Evolutionary conservation across 164 flowering plant genomes (phyloP).

Genomic region (Pachysandra terminalis): DNA sequence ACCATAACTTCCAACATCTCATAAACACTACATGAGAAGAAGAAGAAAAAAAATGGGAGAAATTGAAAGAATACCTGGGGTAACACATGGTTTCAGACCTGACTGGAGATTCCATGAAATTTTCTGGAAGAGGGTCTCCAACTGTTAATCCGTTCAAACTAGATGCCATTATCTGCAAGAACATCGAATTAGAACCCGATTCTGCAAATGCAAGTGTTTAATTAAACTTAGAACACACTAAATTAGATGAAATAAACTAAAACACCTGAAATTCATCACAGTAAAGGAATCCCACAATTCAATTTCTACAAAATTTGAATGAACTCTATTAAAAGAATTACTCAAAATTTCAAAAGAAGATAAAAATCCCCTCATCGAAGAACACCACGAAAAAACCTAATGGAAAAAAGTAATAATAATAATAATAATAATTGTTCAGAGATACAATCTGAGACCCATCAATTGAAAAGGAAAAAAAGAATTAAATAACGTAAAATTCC

Average conservation of each 20-base stretch:
- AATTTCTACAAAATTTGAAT: too few relatives aligned
- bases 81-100: conserved; percentile 60
- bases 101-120: conserved; percentile 74
- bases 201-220: neutral
- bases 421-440: neutral
- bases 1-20: neutral
- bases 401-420: neutral
- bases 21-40: neutral
- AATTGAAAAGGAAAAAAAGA: neutral
- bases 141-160: conserved; percentile 91
- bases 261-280: neutral
- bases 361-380: neutral
- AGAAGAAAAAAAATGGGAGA: neutral
- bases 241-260: neutral
- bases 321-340: too few relatives aligned
- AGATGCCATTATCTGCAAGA: conserved; percentile 84
- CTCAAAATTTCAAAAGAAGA: neutral
- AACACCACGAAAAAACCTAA: neutral
- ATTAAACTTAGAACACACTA: neutral
- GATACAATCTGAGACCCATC: neutral
- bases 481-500: neutral
- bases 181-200: neutral
- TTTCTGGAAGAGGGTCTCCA: conserved; percentile 69
- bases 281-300: neutral
- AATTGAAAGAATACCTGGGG: conserved; percentile 30